phyloP scores from a whole-genome alignment of 1,284 basidiomycete species.

The Schizophyllum amplum region DNA sequence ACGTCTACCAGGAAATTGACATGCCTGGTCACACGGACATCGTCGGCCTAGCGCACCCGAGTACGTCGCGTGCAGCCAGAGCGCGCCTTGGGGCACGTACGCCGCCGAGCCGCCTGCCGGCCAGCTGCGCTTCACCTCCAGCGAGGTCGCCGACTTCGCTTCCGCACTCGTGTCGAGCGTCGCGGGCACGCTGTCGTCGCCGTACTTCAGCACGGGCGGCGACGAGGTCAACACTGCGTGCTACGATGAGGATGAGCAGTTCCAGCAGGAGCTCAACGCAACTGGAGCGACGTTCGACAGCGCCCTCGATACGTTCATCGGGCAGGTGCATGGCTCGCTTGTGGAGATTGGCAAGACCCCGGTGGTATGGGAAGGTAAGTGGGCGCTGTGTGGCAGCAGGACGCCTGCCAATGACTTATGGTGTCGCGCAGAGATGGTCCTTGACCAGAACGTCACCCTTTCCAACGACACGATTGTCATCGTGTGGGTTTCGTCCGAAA shows the following conservation, averaged over 20 bases:
- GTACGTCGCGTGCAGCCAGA: slow-evolving; percentile 53
- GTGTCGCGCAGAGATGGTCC: slow-evolving; percentile 74
- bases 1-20: slow-evolving; percentile 56
- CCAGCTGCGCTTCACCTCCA: slow-evolving; percentile 64
- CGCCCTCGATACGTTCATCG: slow-evolving; percentile 57
- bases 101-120: slow-evolving; percentile 70
- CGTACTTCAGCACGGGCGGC: slow-evolving; percentile 71
- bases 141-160: slow-evolving; percentile 36
- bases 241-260: slow-evolving; percentile 55
- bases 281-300: slow-evolving; percentile 50
- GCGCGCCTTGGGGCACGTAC: slow-evolving; percentile 45
- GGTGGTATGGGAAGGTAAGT: slow-evolving; percentile 45
- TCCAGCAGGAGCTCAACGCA: slow-evolving; percentile 40
- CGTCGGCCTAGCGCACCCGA: slow-evolving; percentile 57
- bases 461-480: slow-evolving; percentile 63
- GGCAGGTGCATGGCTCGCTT: slow-evolving; percentile 30
- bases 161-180: slow-evolving; percentile 30
- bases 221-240: slow-evolving; percentile 75
- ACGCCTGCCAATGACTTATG: too few relatives aligned
- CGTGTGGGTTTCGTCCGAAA: slow-evolving; percentile 66
- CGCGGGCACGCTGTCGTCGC: slow-evolving; percentile 40
- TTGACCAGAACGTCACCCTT: slow-evolving; percentile 56
- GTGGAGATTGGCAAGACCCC: slow-evolving; percentile 30
- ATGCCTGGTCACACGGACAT: slow-evolving; percentile 69
- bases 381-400: too few relatives aligned